Evolutionary conservation across 1,284 basidiomycete species (phyloP).

Genomic region (Macrocystidia cucumis): DNA sequence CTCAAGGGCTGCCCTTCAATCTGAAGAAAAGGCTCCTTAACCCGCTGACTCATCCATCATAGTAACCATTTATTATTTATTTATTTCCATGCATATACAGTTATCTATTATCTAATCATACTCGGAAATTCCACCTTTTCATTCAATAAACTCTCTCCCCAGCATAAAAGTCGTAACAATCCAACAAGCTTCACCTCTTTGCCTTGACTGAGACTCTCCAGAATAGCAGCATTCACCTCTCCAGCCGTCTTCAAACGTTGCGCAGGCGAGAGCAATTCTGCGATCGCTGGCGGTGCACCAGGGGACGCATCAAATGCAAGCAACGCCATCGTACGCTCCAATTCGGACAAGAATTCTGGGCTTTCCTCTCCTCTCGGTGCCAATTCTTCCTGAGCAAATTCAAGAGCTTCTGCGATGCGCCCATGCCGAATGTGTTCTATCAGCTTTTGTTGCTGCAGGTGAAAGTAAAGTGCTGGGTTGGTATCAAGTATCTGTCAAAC

Average conservation of each 20-base stretch:
- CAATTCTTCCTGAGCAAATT: constrained; percentile 90
- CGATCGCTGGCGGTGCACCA: constrained; percentile 57
- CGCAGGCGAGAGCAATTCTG: constrained; percentile 75
- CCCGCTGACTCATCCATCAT: neutral
- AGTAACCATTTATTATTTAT: neutral
- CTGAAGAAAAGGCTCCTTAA: neutral
- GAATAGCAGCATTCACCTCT: constrained; percentile 91
- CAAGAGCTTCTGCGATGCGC: constrained; percentile 71
- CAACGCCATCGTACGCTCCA: constrained; percentile 94
- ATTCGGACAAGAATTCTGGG: constrained; percentile 85
- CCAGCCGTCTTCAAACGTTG: constrained; percentile 91
- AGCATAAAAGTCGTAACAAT: constrained; percentile 80
- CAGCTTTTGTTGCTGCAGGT: constrained; percentile 88
- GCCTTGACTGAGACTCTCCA: constrained; percentile 87
- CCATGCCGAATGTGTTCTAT: constrained; percentile 92
- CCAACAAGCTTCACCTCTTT: constrained; percentile 87
- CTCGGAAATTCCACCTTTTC: constrained; percentile 70
- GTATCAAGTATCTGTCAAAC: constrained; percentile 83
- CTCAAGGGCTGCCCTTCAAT: neutral
- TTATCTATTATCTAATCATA: neutral
- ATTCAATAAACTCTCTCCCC: constrained; percentile 80
- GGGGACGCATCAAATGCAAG: constrained; percentile 80
- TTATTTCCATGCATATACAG: neutral
- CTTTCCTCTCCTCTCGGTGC: constrained; percentile 94
- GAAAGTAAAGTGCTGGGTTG: constrained; percentile 87